Evolutionary conservation across 1,139 yeast species (phyloP).

Genomic region (Candida sp.): DNA sequence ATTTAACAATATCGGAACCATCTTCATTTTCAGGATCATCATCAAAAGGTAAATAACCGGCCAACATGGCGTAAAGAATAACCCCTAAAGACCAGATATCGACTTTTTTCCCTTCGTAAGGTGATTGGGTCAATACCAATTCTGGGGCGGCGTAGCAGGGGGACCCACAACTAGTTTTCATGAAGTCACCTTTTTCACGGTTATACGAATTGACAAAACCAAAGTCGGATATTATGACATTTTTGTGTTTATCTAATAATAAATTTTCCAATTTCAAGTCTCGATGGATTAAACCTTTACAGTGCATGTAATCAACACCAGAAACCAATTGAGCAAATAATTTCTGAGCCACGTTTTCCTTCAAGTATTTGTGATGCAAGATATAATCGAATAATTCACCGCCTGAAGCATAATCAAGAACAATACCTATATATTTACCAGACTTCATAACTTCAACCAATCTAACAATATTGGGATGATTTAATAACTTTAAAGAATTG

Average conservation of each 20-base stretch:
- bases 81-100: constrained; percentile 98
- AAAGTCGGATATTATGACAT: constrained; percentile 77
- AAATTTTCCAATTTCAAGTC: constrained; percentile 75
- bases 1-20: constrained; percentile 87
- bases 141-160: constrained; percentile 99
- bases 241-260: constrained; percentile 73
- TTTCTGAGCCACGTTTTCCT: constrained; percentile 82
- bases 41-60: constrained; percentile 97
- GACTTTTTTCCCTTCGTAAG: constrained; percentile 91
- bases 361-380: constrained; percentile 78
- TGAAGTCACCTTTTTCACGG: constrained; percentile 61
- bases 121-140: constrained; percentile 80
- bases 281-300: constrained; percentile 78
- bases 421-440: constrained; percentile 94
- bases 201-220: constrained; percentile 92
- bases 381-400: constrained; percentile 97
- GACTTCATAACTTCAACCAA: constrained; percentile 91
- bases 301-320: constrained; percentile 89
- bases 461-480: constrained; percentile 91
- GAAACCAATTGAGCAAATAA: constrained; percentile 90
- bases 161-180: constrained; percentile 97
- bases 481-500: constrained; percentile 77
- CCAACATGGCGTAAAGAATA: constrained; percentile 91
- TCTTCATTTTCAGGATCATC: constrained; percentile 97
- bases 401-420: constrained; percentile 93